Evolutionary conservation across 208 protist genomes (phyloP), one percentile per base, ranked within the genome.

Genomic region (Trypanosomatidae sp.): DNA sequence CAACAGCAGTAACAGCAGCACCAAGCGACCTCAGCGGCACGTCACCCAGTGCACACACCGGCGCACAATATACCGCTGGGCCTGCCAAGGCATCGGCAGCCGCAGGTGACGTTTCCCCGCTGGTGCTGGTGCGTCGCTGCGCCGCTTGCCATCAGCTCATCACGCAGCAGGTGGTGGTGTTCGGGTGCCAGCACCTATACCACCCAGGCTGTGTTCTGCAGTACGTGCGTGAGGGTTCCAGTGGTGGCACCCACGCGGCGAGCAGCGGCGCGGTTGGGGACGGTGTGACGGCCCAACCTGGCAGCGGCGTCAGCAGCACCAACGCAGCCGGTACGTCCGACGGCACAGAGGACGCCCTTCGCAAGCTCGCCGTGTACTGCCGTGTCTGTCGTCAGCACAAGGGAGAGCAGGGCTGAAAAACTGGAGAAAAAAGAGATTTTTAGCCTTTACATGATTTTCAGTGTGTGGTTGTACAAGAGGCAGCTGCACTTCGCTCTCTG

Each of bases 111-210:
- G 22, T 13, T 1, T 10, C 22, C 0, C 1, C 66, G 28, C 50
- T 41, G 12, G 52, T 7, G 33, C n/a, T 6, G 25, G 71, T 55
- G 39, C 66, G 49, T 41, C 71, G 71, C 19, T 76, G 71, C 36
- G 55, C 71, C 52, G 76, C 66, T 1, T 81, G 76, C 17, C 62
- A 64, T 9, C 76, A 73, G 52, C 49, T 72, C 12, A 41, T 73
- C 10, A 47, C n/a, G 22, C 71, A 77, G n/a, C 78, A 69, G 66
- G 56, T 82, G 65, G 75, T 90, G 0, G 73, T 85, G 15, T 95
- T 95, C 78, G 62, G 62, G 8, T 95, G 90, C 47, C 76, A 74
- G 41, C 90, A 95, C 67, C 59, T 74, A 13, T 92, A 88, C 71
- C 90, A 95, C 73, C 74, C 80, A 0, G 53, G 30, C 25, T 95